Evolutionary conservation across 352 stramenopile species (phyloP).

Genomic region (Aphanomyces invadans): DNA sequence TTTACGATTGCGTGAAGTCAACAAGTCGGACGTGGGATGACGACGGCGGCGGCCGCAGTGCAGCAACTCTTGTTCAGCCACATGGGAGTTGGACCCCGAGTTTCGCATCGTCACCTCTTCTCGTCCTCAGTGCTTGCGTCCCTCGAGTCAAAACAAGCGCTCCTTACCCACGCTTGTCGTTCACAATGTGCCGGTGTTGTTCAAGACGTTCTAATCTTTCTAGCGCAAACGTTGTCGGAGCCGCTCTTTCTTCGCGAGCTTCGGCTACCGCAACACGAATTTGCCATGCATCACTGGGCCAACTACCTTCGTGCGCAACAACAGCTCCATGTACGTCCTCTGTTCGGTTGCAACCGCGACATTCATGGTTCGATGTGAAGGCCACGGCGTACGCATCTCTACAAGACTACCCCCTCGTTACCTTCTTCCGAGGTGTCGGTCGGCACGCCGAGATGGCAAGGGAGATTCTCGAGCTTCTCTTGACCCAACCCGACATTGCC

Average conservation of each 20-base stretch:
- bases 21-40: too few species aligned
- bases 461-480: constrained; percentile 7
- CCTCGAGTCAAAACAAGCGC: constrained; percentile 34
- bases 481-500: not conserved
- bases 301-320: constrained; percentile 37
- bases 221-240: constrained; percentile 67
- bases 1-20: too few species aligned
- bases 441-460: constrained; percentile 10
- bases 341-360: not conserved
- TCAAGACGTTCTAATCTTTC: constrained; percentile 63
- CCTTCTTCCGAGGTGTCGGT: constrained; percentile 15
- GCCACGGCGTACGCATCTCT: constrained; percentile 9
- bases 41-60: not conserved
- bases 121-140: not conserved
- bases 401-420: constrained; percentile 20
- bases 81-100: constrained; percentile 11
- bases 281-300: constrained; percentile 55
- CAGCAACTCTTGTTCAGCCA: constrained; percentile 21
- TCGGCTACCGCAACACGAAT: constrained; percentile 25
- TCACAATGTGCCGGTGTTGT: constrained; percentile 49
- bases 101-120: constrained; percentile 13
- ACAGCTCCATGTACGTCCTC: constrained; percentile 1
- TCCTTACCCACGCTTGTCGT: constrained; percentile 43
- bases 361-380: constrained; percentile 4
- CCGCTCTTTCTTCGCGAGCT: constrained; percentile 45